Evolutionary conservation across 2,329 filamentous ascomycete species (phyloP).

Genomic region (Didymella arachidicola): DNA sequence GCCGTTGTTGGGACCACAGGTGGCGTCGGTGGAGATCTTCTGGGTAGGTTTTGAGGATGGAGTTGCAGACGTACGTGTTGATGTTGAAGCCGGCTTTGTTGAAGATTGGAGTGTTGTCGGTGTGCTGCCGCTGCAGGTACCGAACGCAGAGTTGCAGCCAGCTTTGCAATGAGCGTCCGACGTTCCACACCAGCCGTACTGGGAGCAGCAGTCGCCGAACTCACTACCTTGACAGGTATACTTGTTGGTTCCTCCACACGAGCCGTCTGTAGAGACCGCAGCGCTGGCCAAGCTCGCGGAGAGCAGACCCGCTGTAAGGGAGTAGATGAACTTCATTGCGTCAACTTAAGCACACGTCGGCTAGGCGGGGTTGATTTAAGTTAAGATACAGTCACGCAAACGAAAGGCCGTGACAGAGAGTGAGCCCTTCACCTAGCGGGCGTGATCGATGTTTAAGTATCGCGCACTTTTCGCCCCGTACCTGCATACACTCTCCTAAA

Average conservation of each 20-base stretch:
- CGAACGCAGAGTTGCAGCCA: slow-evolving; percentile 44
- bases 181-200: slow-evolving; percentile 52
- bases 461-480: slow-evolving; percentile 1
- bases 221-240: slow-evolving; percentile 55
- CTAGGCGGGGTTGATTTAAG: not conserved
- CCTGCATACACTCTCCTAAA: slow-evolving; percentile 18
- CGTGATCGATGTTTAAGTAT: slow-evolving; percentile 15
- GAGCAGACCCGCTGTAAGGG: slow-evolving; percentile 29
- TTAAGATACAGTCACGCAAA: not conserved
- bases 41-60: slow-evolving; percentile 32
- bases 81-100: slow-evolving; percentile 13
- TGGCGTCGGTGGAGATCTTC: slow-evolving; percentile 51
- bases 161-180: slow-evolving; percentile 41
- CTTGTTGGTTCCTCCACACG: slow-evolving; percentile 52
- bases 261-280: slow-evolving; percentile 52
- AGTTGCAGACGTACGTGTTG: slow-evolving; percentile 24
- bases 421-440: not conserved
- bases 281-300: slow-evolving; percentile 31
- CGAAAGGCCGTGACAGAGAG: slow-evolving; percentile 8
- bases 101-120: slow-evolving; percentile 25
- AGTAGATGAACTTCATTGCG: slow-evolving; percentile 33
- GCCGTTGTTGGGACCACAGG: slow-evolving; percentile 52
- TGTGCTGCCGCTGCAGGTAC: slow-evolving; percentile 34
- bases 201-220: slow-evolving; percentile 57
- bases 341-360: not conserved